Conservation (phyloP, 768 basidiomycete genomes). For the Mycena belliarum region DNA sequence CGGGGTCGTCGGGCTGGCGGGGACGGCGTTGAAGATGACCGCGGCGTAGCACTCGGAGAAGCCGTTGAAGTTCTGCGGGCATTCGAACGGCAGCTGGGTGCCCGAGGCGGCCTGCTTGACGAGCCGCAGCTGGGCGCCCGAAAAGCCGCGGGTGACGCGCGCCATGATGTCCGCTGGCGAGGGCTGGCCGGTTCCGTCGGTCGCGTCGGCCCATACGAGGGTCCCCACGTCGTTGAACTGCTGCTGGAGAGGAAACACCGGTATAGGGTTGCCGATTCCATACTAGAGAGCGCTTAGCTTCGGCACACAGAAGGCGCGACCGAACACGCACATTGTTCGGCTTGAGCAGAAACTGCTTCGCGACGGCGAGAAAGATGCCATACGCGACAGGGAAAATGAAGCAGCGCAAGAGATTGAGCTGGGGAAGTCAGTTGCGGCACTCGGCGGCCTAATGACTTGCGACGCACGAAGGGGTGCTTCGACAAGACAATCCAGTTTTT, state of each 20-base stretch:
- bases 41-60: slow-evolving; percentile 73
- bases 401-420: slow-evolving; percentile 64
- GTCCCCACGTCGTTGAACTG: slow-evolving; percentile 54
- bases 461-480: slow-evolving; percentile 63
- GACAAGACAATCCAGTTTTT: slow-evolving; percentile 77
- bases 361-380: slow-evolving; percentile 66
- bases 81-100: slow-evolving; percentile 52
- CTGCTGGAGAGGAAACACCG: slow-evolving; percentile 46
- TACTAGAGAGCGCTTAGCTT: slow-evolving; percentile 40
- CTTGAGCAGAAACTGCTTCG: slow-evolving; percentile 59
- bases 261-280: slow-evolving; percentile 60
- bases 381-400: slow-evolving; percentile 65
- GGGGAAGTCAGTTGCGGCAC: neutral
- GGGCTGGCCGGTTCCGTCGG: slow-evolving; percentile 54
- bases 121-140: slow-evolving; percentile 42
- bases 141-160: slow-evolving; percentile 57
- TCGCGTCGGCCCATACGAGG: slow-evolving; percentile 71
- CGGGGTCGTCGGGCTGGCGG: slow-evolving; percentile 35
- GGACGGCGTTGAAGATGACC: slow-evolving; percentile 61
- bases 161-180: slow-evolving; percentile 62
- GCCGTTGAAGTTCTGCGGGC: slow-evolving; percentile 74
- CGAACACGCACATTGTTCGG: slow-evolving; percentile 56
- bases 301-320: neutral
- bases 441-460: neutral
- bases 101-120: slow-evolving; percentile 52